A percentile compares a stretch with the other conserved stretches of the same genome.
Conservation (phyloP, 164 flowering plant genomes). For the Taxillus chinensis region DNA sequence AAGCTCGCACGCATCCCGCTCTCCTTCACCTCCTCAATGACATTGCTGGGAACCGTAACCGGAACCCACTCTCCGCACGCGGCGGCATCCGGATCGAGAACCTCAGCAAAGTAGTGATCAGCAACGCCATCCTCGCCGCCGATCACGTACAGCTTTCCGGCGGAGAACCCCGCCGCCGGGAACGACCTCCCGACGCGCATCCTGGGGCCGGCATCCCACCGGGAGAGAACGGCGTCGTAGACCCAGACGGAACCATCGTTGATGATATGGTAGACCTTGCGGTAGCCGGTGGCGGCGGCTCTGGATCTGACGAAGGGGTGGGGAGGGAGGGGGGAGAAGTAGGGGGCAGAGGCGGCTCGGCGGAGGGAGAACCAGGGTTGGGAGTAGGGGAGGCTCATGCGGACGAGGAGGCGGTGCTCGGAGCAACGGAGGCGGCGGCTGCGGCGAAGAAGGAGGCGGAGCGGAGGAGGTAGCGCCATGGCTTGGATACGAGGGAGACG, state of each 20-base stretch:
- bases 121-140: constrained; percentile 54
- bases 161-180: constrained; percentile 57
- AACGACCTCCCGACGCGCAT: constrained; percentile 71
- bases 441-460: constrained; percentile 43
- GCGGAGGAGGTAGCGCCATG: constrained; percentile 21
- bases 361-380: constrained; percentile 39
- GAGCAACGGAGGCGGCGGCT: constrained; percentile 33
- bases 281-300: constrained; percentile 28
- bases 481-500: constrained; percentile 22
- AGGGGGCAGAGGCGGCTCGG: constrained; percentile 8
- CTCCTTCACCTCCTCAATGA: constrained; percentile 37
- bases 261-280: constrained; percentile 26
- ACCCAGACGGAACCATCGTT: constrained; percentile 69
- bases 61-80: constrained; percentile 25
- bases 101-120: constrained; percentile 83
- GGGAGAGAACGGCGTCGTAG: constrained; percentile 43
- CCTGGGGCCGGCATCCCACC: constrained; percentile 52
- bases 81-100: constrained; percentile 36
- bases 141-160: constrained; percentile 55
- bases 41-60: constrained; percentile 28
- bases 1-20: constrained; percentile 91
- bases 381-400: constrained; percentile 27
- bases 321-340: constrained; percentile 27
- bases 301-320: constrained; percentile 55
- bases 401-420: constrained; percentile 39